Base-by-base conservation (phyloP, 768 basidiomycete species). In the Heimioporus sp. region DNA sequence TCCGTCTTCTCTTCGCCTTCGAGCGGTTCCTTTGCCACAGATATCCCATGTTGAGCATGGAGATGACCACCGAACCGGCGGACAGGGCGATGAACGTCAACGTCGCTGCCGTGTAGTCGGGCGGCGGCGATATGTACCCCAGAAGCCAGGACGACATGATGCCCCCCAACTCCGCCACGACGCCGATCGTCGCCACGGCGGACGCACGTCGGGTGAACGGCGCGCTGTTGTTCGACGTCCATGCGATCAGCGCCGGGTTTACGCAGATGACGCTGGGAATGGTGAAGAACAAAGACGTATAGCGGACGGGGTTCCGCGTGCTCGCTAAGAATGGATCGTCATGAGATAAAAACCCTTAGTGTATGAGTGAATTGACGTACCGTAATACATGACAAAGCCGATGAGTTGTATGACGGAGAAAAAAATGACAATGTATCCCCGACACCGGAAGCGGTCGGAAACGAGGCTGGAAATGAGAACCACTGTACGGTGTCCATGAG, bases 71-170 rank as follows among this genome's bases (percentile, higher is more conserved):
- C 66, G 76, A 76, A 31, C 70, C 54, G 1, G 73, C 58, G 0
- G 79, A 75, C 70, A 74, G 67, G 47, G 57, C 57, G 3, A 72
- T 60, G 24, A 66, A 64, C 9, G 64, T 66, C 48, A 70, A 56
- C 1, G 78, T 77, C 0, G 79, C 83, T 36, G 71, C 67, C 4
- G 59, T 74, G 56, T 83, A 85, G n/a, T 69, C 48, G 3, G 82
- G 83, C 0, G 75, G 68, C 0, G 76, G 67, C 8, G 80, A 82
- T 3, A 83, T 60, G 2, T 53, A 55, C 11, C 81, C 82, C 19
- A 83, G 64, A 4, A 84, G 73, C 83, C 83, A 85, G 0, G 82
- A 83, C 3, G 77, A 72, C n/a, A 85, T 75, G 46, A 85, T 82
- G 3, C 81, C 81, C 1, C 82, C 82, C 0, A 73, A 65, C 58